Percentiles rank a stretch among this genome's conserved stretches.
Conservation (phyloP, 352 stramenopile species). For the Poterioochromonas sp. region DNA sequence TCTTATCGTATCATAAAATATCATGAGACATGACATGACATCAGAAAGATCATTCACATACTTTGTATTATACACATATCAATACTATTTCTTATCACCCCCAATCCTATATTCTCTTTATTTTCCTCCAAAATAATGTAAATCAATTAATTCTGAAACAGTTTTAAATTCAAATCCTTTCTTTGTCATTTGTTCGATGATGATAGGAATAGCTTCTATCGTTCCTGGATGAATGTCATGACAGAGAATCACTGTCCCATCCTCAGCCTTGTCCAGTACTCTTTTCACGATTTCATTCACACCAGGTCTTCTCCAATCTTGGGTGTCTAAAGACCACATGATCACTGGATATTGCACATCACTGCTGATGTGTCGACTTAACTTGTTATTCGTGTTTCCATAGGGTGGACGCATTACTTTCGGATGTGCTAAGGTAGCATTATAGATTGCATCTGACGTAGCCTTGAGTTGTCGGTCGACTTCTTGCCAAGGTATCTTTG, state of each 20-base stretch:
- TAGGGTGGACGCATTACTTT: conserved; percentile 8
- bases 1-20: no score
- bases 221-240: conserved; percentile 20
- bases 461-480: not conserved
- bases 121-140: no score
- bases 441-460: not conserved
- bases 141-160: conserved; percentile 11
- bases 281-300: not conserved
- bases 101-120: no score
- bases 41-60: no score
- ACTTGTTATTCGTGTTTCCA: conserved; percentile 5
- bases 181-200: not conserved
- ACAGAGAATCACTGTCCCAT: conserved; percentile 4
- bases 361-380: not conserved
- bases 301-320: conserved; percentile 1
- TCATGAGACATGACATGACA: no score
- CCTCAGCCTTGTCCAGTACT: not conserved
- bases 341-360: not conserved
- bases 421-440: not conserved
- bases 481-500: conserved; percentile 10
- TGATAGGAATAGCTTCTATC: not conserved
- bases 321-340: conserved; percentile 12
- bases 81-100: no score
- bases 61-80: no score
- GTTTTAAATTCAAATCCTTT: conserved; percentile 7